Evolutionary conservation across 257 asterid species (phyloP).

Genomic region (Leptodermis oblonga): DNA sequence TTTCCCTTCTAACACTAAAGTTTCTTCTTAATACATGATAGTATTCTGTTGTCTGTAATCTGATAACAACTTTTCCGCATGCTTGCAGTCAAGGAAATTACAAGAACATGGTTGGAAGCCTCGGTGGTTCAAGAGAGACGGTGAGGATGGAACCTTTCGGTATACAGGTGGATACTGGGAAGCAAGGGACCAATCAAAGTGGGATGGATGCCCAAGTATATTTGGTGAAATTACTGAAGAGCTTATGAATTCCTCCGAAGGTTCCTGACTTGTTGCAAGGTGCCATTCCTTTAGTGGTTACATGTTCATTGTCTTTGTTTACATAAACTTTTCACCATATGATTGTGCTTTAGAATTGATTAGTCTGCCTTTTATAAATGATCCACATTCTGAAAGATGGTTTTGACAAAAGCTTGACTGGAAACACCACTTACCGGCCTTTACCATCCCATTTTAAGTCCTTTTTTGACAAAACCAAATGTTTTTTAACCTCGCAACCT

Average conservation of each 20-base stretch:
- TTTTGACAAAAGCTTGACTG: background rate
- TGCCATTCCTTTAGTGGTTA: constrained; percentile 1
- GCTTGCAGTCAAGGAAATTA: constrained; percentile 73
- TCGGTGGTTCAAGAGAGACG: constrained; percentile 64
- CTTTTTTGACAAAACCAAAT: background rate
- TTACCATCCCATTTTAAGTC: background rate
- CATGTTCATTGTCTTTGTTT: background rate
- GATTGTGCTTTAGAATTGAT: background rate
- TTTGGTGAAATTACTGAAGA: constrained; percentile 67
- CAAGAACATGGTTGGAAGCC: constrained; percentile 97
- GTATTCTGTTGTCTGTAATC: background rate
- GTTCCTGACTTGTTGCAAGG: constrained; percentile 43
- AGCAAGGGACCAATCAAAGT: constrained; percentile 61
- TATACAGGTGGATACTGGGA: constrained; percentile 89
- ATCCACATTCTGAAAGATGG: background rate
- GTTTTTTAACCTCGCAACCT: no score
- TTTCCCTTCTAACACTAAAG: background rate
- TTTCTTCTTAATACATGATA: no score
- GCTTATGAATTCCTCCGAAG: constrained; percentile 36
- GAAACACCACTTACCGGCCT: background rate
- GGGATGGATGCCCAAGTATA: constrained; percentile 74
- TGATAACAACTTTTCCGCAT: background rate
- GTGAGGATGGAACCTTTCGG: constrained; percentile 57
- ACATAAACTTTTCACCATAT: background rate
- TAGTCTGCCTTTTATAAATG: background rate